Base-by-base conservation (phyloP, 2,329 filamentous ascomycete genomes). In the Berkeleyomyces rouxiae region DNA sequence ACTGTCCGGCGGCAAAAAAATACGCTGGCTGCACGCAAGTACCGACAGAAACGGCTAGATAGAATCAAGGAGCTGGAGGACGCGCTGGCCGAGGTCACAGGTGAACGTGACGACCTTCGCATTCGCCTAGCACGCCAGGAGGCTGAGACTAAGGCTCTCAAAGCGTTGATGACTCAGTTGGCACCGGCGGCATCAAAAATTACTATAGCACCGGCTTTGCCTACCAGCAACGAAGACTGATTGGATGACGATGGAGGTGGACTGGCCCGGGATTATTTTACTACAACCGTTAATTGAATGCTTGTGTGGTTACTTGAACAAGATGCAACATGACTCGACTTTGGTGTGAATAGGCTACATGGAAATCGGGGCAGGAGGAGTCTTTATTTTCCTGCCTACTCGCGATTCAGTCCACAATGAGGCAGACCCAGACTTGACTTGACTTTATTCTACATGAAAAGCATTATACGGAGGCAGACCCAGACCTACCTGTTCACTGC, bases 11-110 rank as follows among this genome's bases (percentile, higher is more conserved):
- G 85, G 37, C 80, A 82, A 65, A 79, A 82, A 65, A 88, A 88
- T 71, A 88, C 84, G 11, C 77, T 86, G 65, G 85, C 85, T n/a
- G 85, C 85, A 39, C 79, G 83, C 65, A 83, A 85, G 65, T 88
- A 87, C 70, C 82, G 85, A 36, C 84, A 88, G 70, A 86, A 85
- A 70, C 81, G 84, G 55, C 77, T 87, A 42, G 84, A 88, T 67
- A 82, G 83, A 65, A 81, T 87, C 70, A 73, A 73, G 36, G 79
- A 82, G 65, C 76, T 88, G 40, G 84, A 88, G 71, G 71, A 73
- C 7, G 78, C 81, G 23, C 73, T 88, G 49, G 78, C 78, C 57
- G 76, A 79, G 51, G 78, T 84, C 69, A 80, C 79, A 64, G 71
- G 76, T 58, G 85, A 88, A 69, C 74, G 83, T 16, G 84, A 88